Base-by-base conservation (phyloP, 371 early-diverging fungal genomes). In the Rhizopus stolonifer region DNA sequence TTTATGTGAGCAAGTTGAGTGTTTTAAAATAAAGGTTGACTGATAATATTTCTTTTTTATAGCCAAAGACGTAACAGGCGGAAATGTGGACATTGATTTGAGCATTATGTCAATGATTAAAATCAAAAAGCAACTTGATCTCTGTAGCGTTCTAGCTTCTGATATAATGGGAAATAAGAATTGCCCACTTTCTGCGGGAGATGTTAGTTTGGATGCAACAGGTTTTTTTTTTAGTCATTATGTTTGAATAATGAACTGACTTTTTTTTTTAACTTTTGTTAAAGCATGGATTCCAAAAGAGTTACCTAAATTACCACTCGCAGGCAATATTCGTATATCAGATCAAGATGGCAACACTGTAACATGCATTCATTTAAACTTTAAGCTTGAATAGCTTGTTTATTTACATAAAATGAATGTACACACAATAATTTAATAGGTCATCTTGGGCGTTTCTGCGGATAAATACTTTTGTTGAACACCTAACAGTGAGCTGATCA, bases 401-500 rank as follows among this genome's bases (percentile, higher is more conserved):
- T 45, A 34, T 32, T 45, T 26, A 56, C 3, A 43, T 2, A 29
- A 7, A 29, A 29, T 29, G 10, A 21, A 29, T 55, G 45, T 47
- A 47, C 38, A 45, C n/a, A 18, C 4, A 44, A 19, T 40, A 11
- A n/a, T 52, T 52, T 56, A 75, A 45, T 67, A 74, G 21, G 60
- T 67, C 65, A 74, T 67, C 23, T 65, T 61, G 21, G 69, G 54
- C 11, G 51, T 36, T 49, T 68, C 66, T 0, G 31, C 51, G 50
- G 43, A 60, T 2, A 54, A 40, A 25, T 64, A 78, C 38, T 72
- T 78, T 53, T 81, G 82, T 14, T 64, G 50, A 5, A 79, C 65
- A 39, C 77, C 78, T 9, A 86, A 54, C 23, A 82, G 64, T 8
- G 85, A 80, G 1, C 69, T 72, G 10, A 83, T 73, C 3, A 82